Evolutionary conservation across 192 early-diverging fungal species (phyloP).

Genomic region (Dissophora globulifera): DNA sequence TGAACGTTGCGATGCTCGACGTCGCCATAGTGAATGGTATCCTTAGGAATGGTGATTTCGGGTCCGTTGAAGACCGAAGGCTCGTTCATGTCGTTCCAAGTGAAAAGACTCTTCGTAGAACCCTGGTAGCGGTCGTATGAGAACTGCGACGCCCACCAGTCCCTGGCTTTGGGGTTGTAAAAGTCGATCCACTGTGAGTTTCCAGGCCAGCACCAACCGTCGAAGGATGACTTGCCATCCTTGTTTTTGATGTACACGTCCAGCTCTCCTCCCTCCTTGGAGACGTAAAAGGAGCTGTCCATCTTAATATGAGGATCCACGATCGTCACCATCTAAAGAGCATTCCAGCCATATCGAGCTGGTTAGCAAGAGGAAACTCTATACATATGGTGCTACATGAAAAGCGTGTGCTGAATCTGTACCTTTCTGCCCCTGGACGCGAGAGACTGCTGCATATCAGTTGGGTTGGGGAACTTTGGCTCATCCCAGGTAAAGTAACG

Average conservation of each 20-base stretch:
- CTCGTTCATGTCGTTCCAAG: conserved; percentile 99
- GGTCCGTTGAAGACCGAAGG: conserved; percentile 97
- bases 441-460: conserved; percentile 83
- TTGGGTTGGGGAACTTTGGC: conserved; percentile 89
- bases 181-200: conserved; percentile 95
- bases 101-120: conserved; percentile 81
- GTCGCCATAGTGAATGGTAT: conserved; percentile 85
- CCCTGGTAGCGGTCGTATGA: conserved; percentile 83
- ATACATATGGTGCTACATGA: too few relatives aligned
- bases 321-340: conserved; percentile 93
- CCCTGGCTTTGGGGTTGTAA: conserved; percentile 76
- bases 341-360: too few relatives aligned
- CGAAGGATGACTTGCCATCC: conserved; percentile 74
- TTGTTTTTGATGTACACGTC: conserved; percentile 84
- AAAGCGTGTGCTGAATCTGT: too few relatives aligned
- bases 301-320: conserved; percentile 98
- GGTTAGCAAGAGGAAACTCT: too few relatives aligned
- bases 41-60: conserved; percentile 97
- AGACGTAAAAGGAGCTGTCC: conserved; percentile 79
- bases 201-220: conserved; percentile 99
- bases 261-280: conserved; percentile 77
- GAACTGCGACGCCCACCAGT: conserved; percentile 88
- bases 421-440: conserved; percentile 81
- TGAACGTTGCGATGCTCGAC: conserved; percentile 97
- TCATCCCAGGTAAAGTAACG: conserved; percentile 98